Evolutionary conservation across 345 rosid species (phyloP).

Genomic region (Gossypium stocksii): DNA sequence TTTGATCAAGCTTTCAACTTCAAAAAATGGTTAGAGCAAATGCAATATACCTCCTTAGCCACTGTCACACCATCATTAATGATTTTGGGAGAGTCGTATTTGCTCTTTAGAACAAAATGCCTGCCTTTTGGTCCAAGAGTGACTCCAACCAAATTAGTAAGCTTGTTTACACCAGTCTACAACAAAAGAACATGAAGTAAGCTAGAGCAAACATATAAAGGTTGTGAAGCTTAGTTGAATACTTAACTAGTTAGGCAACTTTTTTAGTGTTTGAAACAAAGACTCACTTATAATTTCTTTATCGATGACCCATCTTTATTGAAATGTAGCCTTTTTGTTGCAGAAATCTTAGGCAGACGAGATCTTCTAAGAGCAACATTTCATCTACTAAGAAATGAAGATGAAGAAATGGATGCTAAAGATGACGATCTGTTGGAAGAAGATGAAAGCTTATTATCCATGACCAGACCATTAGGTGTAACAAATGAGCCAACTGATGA

Average conservation of each 20-base stretch:
- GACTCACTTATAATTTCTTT: conserved; percentile 77
- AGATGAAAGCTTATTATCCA: conserved; percentile 52
- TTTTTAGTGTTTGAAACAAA: background rate
- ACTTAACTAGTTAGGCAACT: background rate
- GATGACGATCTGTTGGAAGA: conserved; percentile 64
- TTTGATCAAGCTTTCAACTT: background rate
- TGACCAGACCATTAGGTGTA: conserved; percentile 45
- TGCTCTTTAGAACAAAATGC: conserved; percentile 97
- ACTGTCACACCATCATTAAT: conserved; percentile 98
- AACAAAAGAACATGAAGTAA: conserved; percentile 8
- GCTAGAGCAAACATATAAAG: conserved; percentile 6
- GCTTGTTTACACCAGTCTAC: too few species aligned
- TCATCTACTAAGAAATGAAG: conserved; percentile 51
- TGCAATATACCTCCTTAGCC: conserved; percentile 69
- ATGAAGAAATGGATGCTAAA: conserved; percentile 56
- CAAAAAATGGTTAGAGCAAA: background rate
- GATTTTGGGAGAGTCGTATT: conserved; percentile 94
- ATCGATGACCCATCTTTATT: conserved; percentile 91
- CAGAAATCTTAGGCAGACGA: conserved; percentile 49
- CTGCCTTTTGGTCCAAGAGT: conserved; percentile 96
- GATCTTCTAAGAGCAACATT: conserved; percentile 44
- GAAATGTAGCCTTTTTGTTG: conserved; percentile 92
- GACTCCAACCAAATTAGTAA: too few species aligned
- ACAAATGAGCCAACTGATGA: conserved; percentile 64
- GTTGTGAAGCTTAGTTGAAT: background rate